Evolutionary conservation across 192 early-diverging fungal species (phyloP).

Genomic region (Backusella tuberculispora): DNA sequence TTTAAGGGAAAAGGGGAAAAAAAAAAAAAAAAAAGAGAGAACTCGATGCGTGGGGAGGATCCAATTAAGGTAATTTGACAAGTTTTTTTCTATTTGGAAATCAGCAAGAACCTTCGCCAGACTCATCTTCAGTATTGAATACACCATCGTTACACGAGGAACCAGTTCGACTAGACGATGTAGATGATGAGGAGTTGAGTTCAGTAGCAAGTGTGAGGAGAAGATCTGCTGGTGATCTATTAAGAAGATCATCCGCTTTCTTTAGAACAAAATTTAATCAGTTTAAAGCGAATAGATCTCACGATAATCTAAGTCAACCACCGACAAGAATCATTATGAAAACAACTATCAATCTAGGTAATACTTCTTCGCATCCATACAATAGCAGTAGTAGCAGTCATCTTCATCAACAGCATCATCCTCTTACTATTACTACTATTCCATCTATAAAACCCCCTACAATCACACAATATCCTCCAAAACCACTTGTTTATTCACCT

Average conservation of each 20-base stretch:
- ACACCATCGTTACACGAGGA: neutral
- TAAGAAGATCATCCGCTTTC: constrained; percentile 32
- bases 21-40: neutral
- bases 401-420: constrained; percentile 11
- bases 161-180: constrained; percentile 15
- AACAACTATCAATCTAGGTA: neutral
- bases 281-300: constrained; percentile 20
- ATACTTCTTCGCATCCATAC: constrained; percentile 22
- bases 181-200: constrained; percentile 2
- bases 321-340: constrained; percentile 14
- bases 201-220: constrained; percentile 1
- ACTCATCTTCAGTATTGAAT: constrained; percentile 6
- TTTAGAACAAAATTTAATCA: constrained; percentile 23
- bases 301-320: constrained; percentile 16
- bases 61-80: constrained; percentile 24
- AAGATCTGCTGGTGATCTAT: constrained; percentile 27
- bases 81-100: constrained; percentile 14
- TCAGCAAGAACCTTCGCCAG: constrained; percentile 14
- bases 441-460: constrained; percentile 20
- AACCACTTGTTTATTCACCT: constrained; percentile 34
- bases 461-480: constrained; percentile 35
- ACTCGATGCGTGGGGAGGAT: neutral
- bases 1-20: neutral
- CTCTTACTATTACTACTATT: neutral
- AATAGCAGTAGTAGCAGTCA: constrained; percentile 20